phyloP scores from a whole-genome alignment of 257 asterid genomes.

The Petunia secreta region DNA sequence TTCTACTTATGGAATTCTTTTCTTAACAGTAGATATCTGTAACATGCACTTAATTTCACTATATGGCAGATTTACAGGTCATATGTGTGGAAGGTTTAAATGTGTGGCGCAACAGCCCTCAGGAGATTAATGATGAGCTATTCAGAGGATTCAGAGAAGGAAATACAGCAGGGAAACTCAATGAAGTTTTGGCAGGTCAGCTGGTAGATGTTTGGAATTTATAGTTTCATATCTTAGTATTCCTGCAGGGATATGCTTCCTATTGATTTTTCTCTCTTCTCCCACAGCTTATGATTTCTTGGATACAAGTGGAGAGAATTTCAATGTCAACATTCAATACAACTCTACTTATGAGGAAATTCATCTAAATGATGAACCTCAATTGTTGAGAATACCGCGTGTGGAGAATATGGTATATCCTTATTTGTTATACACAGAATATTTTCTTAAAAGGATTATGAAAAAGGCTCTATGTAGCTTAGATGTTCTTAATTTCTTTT shows the following conservation, averaged over 20 bases:
- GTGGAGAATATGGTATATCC: constrained; percentile 46
- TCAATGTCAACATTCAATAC: constrained; percentile 39
- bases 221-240: not conserved
- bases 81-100: constrained; percentile 39
- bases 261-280: not conserved
- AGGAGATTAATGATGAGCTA: constrained; percentile 41
- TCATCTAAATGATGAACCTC: not conserved
- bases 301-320: constrained; percentile 38
- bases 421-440: constrained; percentile 16
- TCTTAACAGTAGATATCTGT: not conserved
- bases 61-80: not conserved
- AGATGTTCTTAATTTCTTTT: not conserved
- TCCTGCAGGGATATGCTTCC: not conserved
- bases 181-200: constrained; percentile 45
- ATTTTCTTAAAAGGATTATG: not conserved
- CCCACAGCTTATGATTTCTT: constrained; percentile 44
- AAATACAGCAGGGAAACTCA: constrained; percentile 34
- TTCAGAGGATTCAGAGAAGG: constrained; percentile 42
- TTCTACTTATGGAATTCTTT: not conserved
- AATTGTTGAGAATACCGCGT: constrained; percentile 31
- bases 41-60: not conserved
- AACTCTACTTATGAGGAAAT: constrained; percentile 33
- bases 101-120: constrained; percentile 42
- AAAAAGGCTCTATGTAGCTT: not conserved
- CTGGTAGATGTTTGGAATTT: not conserved